Evolutionary conservation across 176 grass and related monocot genomes (phyloP), one percentile per base, ranked within the genome.

Genomic region (Thalia dealbata): DNA sequence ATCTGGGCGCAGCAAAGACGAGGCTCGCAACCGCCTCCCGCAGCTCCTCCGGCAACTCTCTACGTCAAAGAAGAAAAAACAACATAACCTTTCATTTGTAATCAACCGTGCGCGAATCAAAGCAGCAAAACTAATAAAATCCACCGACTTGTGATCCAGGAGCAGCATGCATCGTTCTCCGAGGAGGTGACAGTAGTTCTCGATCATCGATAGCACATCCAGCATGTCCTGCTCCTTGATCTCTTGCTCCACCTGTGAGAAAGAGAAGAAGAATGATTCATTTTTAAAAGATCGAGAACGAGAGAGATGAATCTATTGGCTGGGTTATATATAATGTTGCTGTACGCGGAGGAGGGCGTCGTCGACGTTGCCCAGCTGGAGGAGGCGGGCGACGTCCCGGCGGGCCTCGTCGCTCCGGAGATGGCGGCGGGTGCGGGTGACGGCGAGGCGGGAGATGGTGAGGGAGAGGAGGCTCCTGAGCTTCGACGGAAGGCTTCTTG

Each of bases 31-130:
- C 79, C 0, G 89, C 86, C 78, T 96, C 92, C 43, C 84, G 79
- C 66, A 96, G 89, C 84, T 96, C 92, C 15, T 76, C 88, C 0
- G 92, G 92, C 62, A 89, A 96, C 12, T 85, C 84, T 6, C 82
- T 81, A 30, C 42, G 7, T 3, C 52, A 19, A 6, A 23, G 0
- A 23, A 61, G 26, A 6, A 12, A 1, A 23, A 61, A 61, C n/a
- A 24, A 22, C 8, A 61, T 8, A 8, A 1, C 11, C n/a, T n/a
- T 22, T 6, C 0, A 22, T 38, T 38, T 38, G 32, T 38, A 38
- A 38, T n/a, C 52, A 58, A 14, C 15, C 3, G n/a, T 38, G 55
- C 1, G 15, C 12, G 52, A 58, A 2, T 18, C 16, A 21, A 22
- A 59, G 55, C 7, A 70, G 13, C 44, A 3, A 26, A 15, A 14